A percentile compares a stretch with the other conserved stretches of the same genome.
Conservation (phyloP, 140 eudicot species). For the Erigeron philadelphicus region DNA sequence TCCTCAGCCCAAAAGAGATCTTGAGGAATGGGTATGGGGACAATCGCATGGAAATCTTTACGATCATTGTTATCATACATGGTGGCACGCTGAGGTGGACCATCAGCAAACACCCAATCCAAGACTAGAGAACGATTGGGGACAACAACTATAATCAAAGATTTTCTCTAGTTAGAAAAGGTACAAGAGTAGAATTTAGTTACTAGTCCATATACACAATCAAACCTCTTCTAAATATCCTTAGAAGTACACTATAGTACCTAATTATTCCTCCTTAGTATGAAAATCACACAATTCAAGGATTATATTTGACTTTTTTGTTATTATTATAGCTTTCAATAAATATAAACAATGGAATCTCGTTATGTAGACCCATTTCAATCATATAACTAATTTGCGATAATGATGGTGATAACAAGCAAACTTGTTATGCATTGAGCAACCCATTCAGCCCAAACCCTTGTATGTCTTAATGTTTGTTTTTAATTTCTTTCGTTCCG, state of each 20-base stretch:
- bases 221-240: neutral
- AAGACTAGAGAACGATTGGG: constrained; percentile 79
- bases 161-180: constrained; percentile 19
- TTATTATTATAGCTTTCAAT: neutral
- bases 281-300: neutral
- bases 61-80: constrained; percentile 70
- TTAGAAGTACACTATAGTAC: neutral
- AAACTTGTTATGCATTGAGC: neutral
- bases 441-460: too few relatives aligned
- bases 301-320: neutral
- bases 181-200: neutral
- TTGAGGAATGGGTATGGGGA: constrained; percentile 50
- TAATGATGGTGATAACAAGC: neutral
- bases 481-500: too few relatives aligned
- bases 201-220: neutral
- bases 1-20: constrained; percentile 82
- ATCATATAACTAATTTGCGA: too few relatives aligned
- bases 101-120: constrained; percentile 99
- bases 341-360: neutral
- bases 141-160: constrained; percentile 56
- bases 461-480: too few relatives aligned
- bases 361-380: neutral
- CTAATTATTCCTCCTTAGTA: neutral
- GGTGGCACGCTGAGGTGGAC: constrained; percentile 79
- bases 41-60: constrained; percentile 87